A percentile compares a stretch with the other conserved stretches of the same genome.
phyloP scores from a whole-genome alignment of 1,284 basidiomycete species.

The Puccinia novopanici region DNA sequence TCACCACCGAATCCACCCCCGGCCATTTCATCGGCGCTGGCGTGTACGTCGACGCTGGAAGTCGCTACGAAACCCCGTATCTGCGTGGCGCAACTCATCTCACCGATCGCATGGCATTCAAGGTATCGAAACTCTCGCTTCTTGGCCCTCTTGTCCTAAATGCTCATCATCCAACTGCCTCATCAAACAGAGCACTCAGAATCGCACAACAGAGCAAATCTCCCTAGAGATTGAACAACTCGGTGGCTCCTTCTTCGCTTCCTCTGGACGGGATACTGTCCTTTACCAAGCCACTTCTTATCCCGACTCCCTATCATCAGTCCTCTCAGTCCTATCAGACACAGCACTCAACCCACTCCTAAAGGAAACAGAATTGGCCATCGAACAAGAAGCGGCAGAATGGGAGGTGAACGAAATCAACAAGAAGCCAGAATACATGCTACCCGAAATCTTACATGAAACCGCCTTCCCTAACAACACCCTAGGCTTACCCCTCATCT shows the following conservation, averaged over 20 bases:
- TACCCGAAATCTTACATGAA: conserved; percentile 48
- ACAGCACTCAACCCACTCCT: conserved; percentile 35
- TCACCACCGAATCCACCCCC: conserved; percentile 32
- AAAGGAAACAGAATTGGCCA: conserved; percentile 30
- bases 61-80: conserved; percentile 31
- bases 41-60: conserved; percentile 43
- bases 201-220: conserved; percentile 40
- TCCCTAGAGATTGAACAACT: conserved; percentile 40
- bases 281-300: conserved; percentile 49
- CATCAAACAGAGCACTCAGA: conserved; percentile 22
- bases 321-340: conserved; percentile 37
- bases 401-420: conserved; percentile 48
- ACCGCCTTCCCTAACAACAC: conserved; percentile 47
- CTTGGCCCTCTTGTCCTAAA: not conserved
- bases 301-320: conserved; percentile 33
- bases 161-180: not conserved
- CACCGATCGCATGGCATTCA: conserved; percentile 49
- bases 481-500: conserved; percentile 46
- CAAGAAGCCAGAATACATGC: conserved; percentile 42
- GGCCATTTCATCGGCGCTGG: conserved; percentile 46
- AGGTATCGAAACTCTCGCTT: not conserved
- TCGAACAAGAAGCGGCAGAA: conserved; percentile 36
- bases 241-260: conserved; percentile 49
- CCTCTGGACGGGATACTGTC: conserved; percentile 45
- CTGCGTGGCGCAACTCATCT: conserved; percentile 40